Base-by-base conservation (phyloP, 768 basidiomycete genomes). In the Termitomyces sp. region DNA sequence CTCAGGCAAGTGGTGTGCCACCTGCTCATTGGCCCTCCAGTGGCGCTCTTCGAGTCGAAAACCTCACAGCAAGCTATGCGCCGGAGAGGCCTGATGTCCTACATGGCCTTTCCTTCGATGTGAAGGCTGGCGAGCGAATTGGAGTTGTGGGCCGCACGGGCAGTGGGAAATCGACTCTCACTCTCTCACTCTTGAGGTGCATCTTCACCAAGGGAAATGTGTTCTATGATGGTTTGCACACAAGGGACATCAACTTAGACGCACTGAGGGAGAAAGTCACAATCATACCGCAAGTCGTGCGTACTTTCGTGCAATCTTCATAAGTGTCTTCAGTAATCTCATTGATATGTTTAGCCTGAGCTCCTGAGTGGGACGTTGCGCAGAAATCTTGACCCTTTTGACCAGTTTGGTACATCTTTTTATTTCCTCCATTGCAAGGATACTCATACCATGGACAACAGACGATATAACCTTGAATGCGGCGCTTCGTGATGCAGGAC, bases 331-430 rank as follows among this genome's bases (percentile, higher is more conserved):
- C 18, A 15, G 35, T 33, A 11, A 24, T 28, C 33, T 12, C 24
- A 15, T 20, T 4, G n/a, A 9, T 58, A 24, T 24, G 16, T 15
- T 16, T 57, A 79, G 78, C 77, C 78, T 53, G 78, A 77, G 56
- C 77, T 90, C 28, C 81, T 88, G 59, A 78, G 80, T 22, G 88
- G 88, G 28, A 83, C 84, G 2, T 73, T 90, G 0, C 73, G 88
- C 7, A 80, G 79, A 61, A 89, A 90, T 64, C 72, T 89, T 28
- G 87, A 89, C 65, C 87, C 85, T 0, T 88, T 87, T 66, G 74
- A 76, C 8, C 77, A 84, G 55, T 78, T 83, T 62, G 80, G 54
- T 40, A 44, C 4, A 3, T 40, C 38, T 40, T 36, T 28, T 4
- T 28, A 28, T 28, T 28, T 28, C 28, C 28, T 28, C 28, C 4